phyloP scores from a whole-genome alignment of 2,329 filamentous ascomycete species.

The Cyphellophora attinorum region DNA sequence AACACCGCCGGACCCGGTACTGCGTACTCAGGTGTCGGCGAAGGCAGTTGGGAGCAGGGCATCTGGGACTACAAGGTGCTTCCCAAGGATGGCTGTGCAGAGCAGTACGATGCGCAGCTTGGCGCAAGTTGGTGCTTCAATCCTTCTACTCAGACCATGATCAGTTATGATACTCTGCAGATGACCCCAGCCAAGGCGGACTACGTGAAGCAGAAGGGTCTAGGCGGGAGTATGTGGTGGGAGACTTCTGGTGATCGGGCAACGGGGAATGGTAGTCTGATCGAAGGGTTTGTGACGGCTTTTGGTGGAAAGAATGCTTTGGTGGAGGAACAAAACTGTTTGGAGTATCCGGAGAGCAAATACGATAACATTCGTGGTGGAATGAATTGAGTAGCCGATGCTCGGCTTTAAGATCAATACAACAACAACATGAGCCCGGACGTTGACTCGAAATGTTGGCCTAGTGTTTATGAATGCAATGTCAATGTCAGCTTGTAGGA shows the following conservation, averaged over 20 bases:
- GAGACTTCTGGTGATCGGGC: slow-evolving; percentile 70
- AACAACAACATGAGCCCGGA: no score
- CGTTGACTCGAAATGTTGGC: no score
- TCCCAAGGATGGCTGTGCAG: slow-evolving; percentile 57
- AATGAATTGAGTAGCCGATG: no score
- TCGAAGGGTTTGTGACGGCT: slow-evolving; percentile 39
- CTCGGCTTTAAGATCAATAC: no score
- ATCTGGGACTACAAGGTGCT: slow-evolving; percentile 84
- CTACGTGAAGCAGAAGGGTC: slow-evolving; percentile 55
- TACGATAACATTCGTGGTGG: slow-evolving; percentile 41
- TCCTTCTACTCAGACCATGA: slow-evolving; percentile 50
- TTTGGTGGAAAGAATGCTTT: slow-evolving; percentile 27
- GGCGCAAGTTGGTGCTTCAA: slow-evolving; percentile 73
- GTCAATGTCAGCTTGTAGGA: no score
- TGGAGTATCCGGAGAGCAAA: slow-evolving; percentile 42
- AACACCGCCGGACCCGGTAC: slow-evolving; percentile 66
- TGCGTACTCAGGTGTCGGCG: slow-evolving; percentile 61
- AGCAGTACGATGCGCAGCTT: slow-evolving; percentile 52
- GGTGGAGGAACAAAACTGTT: slow-evolving; percentile 37
- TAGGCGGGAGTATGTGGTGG: slow-evolving; percentile 97
- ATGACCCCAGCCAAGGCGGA: slow-evolving; percentile 61
- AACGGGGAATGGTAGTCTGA: slow-evolving; percentile 54
- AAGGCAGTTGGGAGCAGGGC: slow-evolving; percentile 75
- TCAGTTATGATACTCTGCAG: slow-evolving; percentile 67
- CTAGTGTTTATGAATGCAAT: no score